Conservation (phyloP, 306 rosid genomes). For the Cicer arietinum region DNA sequence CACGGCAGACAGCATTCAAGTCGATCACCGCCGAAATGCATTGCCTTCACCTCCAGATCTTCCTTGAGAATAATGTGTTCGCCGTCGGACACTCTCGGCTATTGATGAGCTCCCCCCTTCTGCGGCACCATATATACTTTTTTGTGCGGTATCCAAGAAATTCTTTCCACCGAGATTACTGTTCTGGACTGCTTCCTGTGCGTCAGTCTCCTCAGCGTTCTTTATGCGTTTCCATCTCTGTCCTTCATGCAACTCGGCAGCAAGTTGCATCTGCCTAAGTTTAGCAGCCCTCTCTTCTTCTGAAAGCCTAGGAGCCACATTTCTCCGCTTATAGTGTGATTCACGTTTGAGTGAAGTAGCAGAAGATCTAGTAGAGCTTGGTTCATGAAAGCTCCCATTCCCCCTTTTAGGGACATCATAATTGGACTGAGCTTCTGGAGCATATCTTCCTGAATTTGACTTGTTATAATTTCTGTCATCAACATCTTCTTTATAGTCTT, state of each 20-base stretch:
- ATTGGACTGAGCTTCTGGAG: slow-evolving; percentile 49
- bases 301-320: slow-evolving; percentile 70
- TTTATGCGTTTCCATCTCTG: slow-evolving; percentile 91
- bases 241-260: slow-evolving; percentile 94
- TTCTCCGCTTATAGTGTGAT: slow-evolving; percentile 60
- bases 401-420: slow-evolving; percentile 43
- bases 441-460: slow-evolving; percentile 52
- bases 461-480: slow-evolving; percentile 55
- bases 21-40: slow-evolving; percentile 75
- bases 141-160: slow-evolving; percentile 84
- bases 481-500: slow-evolving; percentile 40
- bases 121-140: slow-evolving; percentile 80
- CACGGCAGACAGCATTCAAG: slow-evolving; percentile 13
- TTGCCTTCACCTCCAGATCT: slow-evolving; percentile 66
- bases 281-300: slow-evolving; percentile 90
- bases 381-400: slow-evolving; percentile 49
- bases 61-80: slow-evolving; percentile 86
- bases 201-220: slow-evolving; percentile 85
- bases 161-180: slow-evolving; percentile 57
- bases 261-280: slow-evolving; percentile 85
- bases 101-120: slow-evolving; percentile 89
- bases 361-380: slow-evolving; percentile 44
- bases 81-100: slow-evolving; percentile 93
- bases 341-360: slow-evolving; percentile 43
- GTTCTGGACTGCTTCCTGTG: slow-evolving; percentile 59